A percentile compares a stretch with the other conserved stretches of the same genome.
phyloP scores from a whole-genome alignment of 1,284 basidiomycete genomes.

The Ceratobasidium sp. region DNA sequence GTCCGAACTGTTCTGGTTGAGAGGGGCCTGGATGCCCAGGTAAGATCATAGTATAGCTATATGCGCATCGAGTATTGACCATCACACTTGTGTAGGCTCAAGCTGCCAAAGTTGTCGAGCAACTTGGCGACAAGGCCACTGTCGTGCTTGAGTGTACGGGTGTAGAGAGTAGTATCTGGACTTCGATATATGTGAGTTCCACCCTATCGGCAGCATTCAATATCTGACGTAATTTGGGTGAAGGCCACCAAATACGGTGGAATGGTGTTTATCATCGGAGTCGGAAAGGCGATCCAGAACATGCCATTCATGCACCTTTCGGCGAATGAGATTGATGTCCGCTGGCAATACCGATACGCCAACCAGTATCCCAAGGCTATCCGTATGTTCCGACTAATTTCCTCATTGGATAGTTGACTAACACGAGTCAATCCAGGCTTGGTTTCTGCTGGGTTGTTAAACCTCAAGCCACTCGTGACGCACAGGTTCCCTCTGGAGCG shows the following conservation, averaged over 20 bases:
- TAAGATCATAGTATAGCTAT: conserved; percentile 43
- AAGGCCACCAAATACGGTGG: conserved; percentile 55
- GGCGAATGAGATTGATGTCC: conserved; percentile 59
- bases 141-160: conserved; percentile 86
- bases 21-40: conserved; percentile 46
- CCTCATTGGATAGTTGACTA: background rate
- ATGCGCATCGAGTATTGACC: background rate
- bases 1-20: conserved; percentile 53
- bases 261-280: conserved; percentile 59
- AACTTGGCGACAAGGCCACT: conserved; percentile 25
- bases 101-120: conserved; percentile 14
- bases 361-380: conserved; percentile 79
- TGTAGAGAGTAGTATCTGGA: conserved; percentile 85
- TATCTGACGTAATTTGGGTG: background rate
- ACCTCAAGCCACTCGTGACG: conserved; percentile 88
- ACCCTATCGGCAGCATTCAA: background rate
- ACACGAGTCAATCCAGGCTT: conserved; percentile 49
- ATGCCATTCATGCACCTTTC: conserved; percentile 55
- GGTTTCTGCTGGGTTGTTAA: conserved; percentile 76
- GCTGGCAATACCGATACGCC: conserved; percentile 56
- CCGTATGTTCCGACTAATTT: conserved; percentile 47
- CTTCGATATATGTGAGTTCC: conserved; percentile 68
- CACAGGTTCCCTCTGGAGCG: conserved; percentile 79
- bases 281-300: conserved; percentile 53
- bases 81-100: conserved; percentile 13